Evolutionary conservation across 1,284 basidiomycete species (phyloP), one percentile per base, ranked within the genome.

Genomic region (Coniophora puteana): DNA sequence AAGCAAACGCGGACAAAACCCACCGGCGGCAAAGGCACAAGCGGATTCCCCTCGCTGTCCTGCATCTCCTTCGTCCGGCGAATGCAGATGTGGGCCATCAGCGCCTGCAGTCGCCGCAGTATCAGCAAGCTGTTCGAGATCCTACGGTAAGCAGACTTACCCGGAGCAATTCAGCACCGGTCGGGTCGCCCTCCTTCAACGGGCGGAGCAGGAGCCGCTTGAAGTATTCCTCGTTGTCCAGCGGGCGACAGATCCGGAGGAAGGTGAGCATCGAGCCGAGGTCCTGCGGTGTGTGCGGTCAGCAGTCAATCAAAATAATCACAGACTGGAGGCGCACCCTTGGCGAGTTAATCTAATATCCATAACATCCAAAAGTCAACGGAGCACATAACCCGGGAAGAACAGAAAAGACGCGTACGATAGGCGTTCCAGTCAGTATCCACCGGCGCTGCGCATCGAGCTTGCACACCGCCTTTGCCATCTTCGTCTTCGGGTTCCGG

Each of bases 21-120:
- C 53, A 90, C 88, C 4, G 85, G 78, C 18, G 91, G 91, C 13
- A 94, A 68, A 16, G 80, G 72, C 6, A 94, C 75, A 8, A 94
- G 67, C 11, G 71, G 63, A 16, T 83, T 81, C 12, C 91, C 92
- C 10, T 78, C 61, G 8, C 69, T 72, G 55, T 93, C 88, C 72
- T 87, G 84, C 81, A 92, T 92, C 81, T 93, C 88, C 61, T 93
- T 93, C 4, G 89, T 93, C 24, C 91, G 76, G 5, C 91, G 82
- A 33, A 95, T 82, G 40, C 91, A 89, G 12, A 82, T 74, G 21
- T 89, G 85, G 32, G 70, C 80, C 75, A 94, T 91, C n/a, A 95
- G 63, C 4, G 85, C 88, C 82, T 89, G 47, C 16, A 33, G 30
- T 11, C 24, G 26, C 10, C 52, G 44, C 36, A 44, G 36, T n/a